Evolutionary conservation across 2,329 filamentous ascomycete species (phyloP).

Genomic region (Pleoardoris graminearum): DNA sequence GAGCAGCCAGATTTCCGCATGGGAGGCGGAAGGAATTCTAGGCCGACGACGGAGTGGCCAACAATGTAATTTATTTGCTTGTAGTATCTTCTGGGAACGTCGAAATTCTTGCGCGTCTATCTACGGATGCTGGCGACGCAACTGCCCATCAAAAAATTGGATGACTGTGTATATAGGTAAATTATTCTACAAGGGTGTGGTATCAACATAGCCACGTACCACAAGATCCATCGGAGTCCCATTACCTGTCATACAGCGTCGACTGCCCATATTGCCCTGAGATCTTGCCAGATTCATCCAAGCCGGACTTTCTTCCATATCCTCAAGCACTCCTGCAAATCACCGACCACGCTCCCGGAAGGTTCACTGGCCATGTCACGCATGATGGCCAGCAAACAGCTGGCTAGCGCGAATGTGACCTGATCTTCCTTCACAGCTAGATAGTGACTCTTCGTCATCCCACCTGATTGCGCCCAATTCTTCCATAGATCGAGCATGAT

Average conservation of each 20-base stretch:
- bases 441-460: slow-evolving; percentile 35
- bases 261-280: too few relatives aligned
- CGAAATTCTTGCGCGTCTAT: background rate
- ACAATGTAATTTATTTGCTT: background rate
- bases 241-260: too few relatives aligned
- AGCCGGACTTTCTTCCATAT: slow-evolving; percentile 35
- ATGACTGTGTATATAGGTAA: background rate
- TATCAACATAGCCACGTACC: background rate
- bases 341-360: slow-evolving; percentile 28
- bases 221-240: background rate
- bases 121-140: background rate
- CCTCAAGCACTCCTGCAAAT: slow-evolving; percentile 35
- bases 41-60: background rate
- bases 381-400: slow-evolving; percentile 24
- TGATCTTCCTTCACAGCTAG: slow-evolving; percentile 26
- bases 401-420: slow-evolving; percentile 24
- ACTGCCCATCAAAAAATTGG: background rate
- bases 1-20: background rate
- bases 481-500: slow-evolving; percentile 32
- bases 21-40: background rate
- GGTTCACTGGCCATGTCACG: slow-evolving; percentile 21
- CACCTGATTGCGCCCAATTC: slow-evolving; percentile 28
- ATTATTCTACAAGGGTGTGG: background rate
- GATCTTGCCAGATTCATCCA: slow-evolving; percentile 12
- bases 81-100: background rate